Percentiles rank a stretch among this genome's conserved stretches.
Evolutionary conservation across 345 rosid species (phyloP).

Genomic region (Heritiera fomes): DNA sequence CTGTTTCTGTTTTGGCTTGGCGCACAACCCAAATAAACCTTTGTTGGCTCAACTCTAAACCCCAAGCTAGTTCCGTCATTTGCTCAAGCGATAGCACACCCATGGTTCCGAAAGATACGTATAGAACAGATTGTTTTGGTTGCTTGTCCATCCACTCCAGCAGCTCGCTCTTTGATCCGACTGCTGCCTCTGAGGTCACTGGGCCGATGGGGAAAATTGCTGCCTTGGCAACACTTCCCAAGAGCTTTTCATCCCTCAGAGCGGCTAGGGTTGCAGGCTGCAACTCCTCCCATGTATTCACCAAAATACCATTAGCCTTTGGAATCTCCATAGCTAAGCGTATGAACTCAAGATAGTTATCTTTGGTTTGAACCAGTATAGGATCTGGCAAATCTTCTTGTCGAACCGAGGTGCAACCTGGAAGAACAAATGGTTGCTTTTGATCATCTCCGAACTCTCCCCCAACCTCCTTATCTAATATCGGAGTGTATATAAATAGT

Average conservation of each 20-base stretch:
- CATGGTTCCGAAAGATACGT: conserved; percentile 64
- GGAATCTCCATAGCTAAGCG: conserved; percentile 31
- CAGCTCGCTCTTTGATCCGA: not conserved
- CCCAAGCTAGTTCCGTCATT: conserved; percentile 55
- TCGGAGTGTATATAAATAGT: conserved; percentile 32
- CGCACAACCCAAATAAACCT: conserved; percentile 37
- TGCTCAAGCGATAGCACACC: conserved; percentile 53
- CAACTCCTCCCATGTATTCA: conserved; percentile 64
- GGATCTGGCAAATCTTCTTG: conserved; percentile 39
- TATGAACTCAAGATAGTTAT: conserved; percentile 22
- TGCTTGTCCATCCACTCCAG: conserved; percentile 54
- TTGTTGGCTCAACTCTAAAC: conserved; percentile 58
- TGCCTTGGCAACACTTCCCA: conserved; percentile 20
- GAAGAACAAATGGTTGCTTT: conserved; percentile 40
- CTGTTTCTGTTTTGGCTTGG: conserved; percentile 18
- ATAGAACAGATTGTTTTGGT: conserved; percentile 47
- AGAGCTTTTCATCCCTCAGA: conserved; percentile 18
- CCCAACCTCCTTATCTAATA: conserved; percentile 34
- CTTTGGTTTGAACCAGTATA: conserved; percentile 27
- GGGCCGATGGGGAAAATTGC: conserved; percentile 63
- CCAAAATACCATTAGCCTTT: conserved; percentile 50
- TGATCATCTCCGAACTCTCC: conserved; percentile 33
- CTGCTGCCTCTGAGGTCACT: conserved; percentile 17
- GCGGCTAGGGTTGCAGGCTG: conserved; percentile 43
- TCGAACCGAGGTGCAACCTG: conserved; percentile 53